Base-by-base conservation (phyloP, 1,139 yeast genomes). In the Debaryomyces coudertii region DNA sequence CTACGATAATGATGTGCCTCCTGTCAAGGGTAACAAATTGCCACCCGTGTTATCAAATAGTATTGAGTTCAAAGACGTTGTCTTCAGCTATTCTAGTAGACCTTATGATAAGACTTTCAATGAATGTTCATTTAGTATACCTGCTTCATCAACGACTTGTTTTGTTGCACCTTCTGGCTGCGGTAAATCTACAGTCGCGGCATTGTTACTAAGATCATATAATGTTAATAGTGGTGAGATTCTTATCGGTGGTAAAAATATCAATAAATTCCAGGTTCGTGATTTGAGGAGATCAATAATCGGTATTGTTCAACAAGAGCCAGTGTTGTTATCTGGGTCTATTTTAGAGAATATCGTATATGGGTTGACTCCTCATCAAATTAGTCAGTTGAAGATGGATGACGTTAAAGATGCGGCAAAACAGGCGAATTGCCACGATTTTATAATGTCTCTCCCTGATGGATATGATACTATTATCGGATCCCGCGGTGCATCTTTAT, bases 111-210 rank as follows among this genome's bases (percentile, higher is more conserved):
- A 69, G 39, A 83, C 92, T 12, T 83, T 92, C 61, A 66, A 82
- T 18, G 79, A 80, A n/a, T 76, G 90, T 57, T 70, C 78, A 33
- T 77, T 90, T 44, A 72, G 67, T 8, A 77, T 90, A 29, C 65
- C 74, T 11, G 80, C 87, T 3, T 90, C 93, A 12, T 85, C 90
- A 45, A 88, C 90, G 48, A 83, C 93, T 5, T 93, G 97, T 59
- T 77, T 90, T 45, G 97, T 90, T 12, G 97, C 97, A 1, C 88
- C 93, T 12, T 87, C 96, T 15, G 97, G 97, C 0, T 85, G 95
- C 47, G 97, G 97, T 15, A 90, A 90, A 61, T 87, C 95, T 4
- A 90, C 97, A 0, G 78, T 90, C 30, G 85, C 92, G 1, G 81
- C 90, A 6, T 67, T 90, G 41, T 66, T 90, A 18, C 73, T 90